Evolutionary conservation across 805 yeast genomes (phyloP), one percentile per base, ranked within the genome.

Genomic region (Candida tammaniensis): DNA sequence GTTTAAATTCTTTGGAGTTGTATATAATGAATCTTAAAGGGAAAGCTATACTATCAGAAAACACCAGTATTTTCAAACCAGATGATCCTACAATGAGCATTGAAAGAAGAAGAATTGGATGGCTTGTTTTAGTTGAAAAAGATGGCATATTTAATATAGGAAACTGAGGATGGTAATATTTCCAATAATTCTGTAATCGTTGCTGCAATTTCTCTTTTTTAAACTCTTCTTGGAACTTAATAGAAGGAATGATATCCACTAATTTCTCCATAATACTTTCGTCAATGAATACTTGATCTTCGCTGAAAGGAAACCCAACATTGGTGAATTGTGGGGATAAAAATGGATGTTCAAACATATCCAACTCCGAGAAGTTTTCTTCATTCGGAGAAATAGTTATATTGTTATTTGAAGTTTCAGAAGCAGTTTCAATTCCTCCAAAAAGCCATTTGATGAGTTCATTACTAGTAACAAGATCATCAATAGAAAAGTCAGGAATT

Each of bases 1-100:
- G 82, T 38, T 74, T 76, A 49, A 82, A 82, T 36, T 78, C 82
- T 4, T 75, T 74, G 21, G 78, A 73, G 17, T 80, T 70, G 50
- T 85, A 85, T 5, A 86, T 66, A 11, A 73, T 58, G 74, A 82
- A 80, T 34, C 95, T 60, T 16, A 85, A 55, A 0, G 91, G 80
- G 27, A 54, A 68, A 1, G 77, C 74, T 7, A 78, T 70, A 33
- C 52, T 48, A 44, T 62, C 61, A 7, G 77, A 25, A 22, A 43
- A 38, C 3, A 26, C 31, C 6, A 21, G 8, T 7, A 17, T 6
- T 9, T 24, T 30, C 26, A n/a, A 9, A 17, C 27, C 22, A 42
- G 24, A 6, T 10, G 79, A 69, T 1, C 85, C 85, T 13, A 78
- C 48, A 27, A 72, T 46, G n/a, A 78, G 54, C 74, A 78, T 76